Base-by-base conservation (phyloP, 306 rosid genomes). In the Crotalaria pallida region DNA sequence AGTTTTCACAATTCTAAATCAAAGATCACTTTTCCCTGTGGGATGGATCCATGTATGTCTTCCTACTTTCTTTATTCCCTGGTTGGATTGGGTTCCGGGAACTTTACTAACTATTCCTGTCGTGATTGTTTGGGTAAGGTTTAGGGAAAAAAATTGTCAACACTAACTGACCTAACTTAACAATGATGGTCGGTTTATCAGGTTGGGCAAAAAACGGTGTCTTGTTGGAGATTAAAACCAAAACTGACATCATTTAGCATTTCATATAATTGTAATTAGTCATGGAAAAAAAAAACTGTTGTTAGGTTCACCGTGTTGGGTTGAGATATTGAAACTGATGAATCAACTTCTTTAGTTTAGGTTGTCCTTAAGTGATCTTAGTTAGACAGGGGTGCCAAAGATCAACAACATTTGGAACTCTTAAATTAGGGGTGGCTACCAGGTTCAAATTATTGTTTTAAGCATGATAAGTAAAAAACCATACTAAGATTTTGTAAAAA, bases 1-100 rank as follows among this genome's bases (percentile, higher is more conserved):
- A 79, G 72, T 84, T 67, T 92, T 89, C 78, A 74, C 78, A 65
- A 86, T 92, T 71, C 92, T 86, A 58, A 86, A 79, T 48, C 92
- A 92, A 40, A 65, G 74, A 69, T 87, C 96, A 60, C 94, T 89
- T 76, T 77, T 68, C 57, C 95, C 95, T 24, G 86, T 86, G 12
- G 98, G 96, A 82, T 89, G 98, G 96, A 92, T 92, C 69, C 95
- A 89, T 87, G 98, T 87, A 89, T 15, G 88, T 65, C 50, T 73
- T 74, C 29, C 41, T 47, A 27, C 12, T 11, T 36, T 26, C 26
- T 67, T 5, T 29, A 5, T 48, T 57, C 26, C 5, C 49, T 43
- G 23, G 58, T 71, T 10, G 33, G 13, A 9, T 12, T 33, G 49
- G 68, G 18, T 71, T 71, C 24, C 12, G 12, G 24, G 67, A 29